Base-by-base conservation (phyloP, 257 asterid genomes). In the Ligustrum vulgare region DNA sequence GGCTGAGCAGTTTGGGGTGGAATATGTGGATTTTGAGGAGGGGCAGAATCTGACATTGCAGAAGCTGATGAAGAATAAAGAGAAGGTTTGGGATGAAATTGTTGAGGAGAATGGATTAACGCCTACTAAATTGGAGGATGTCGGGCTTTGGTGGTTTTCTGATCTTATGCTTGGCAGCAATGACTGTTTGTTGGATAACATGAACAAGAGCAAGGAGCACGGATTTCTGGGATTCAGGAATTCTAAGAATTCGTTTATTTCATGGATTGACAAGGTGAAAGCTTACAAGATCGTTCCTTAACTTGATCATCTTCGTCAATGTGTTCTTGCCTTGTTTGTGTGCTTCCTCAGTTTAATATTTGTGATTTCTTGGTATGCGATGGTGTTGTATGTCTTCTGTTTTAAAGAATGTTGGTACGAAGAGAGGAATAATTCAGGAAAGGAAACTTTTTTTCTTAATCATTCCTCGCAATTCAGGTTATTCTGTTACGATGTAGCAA, bases 171-270 rank as follows among this genome's bases (percentile, higher is more conserved):
- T 79, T 28, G 65, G 77, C 9, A 2, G 77, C 9, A 2, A 28
- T 16, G 56, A 70, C 2, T 12, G 70, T 70, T 11, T 15, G 0
- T 51, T 79, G 77, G 77, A 65, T 70, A 63, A 37, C 13, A 79
- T 79, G 83, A 79, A 79, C 68, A 79, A 79, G 77, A 79, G 79
- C 68, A 79, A 79, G 71, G 83, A 79, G 28, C 83, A 75, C 31
- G 83, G 83, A 6, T 79, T 79, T 70, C 23, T 75, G 51, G 79
- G 83, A 32, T 79, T 79, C 31, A 64, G 83, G 76, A 79, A 79
- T 43, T 74, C 83, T 2, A 75, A 79, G 66, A 62, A 70, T 9
- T 63, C 77, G 1, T 60, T 79, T 15, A 5, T 79, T 69, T 43
- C 43, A 23, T 79, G 83, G 83, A 79, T 79, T 28, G 77, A 79